phyloP scores from a whole-genome alignment of 2,329 filamentous ascomycete species.

The Verticillium dahliae region DNA sequence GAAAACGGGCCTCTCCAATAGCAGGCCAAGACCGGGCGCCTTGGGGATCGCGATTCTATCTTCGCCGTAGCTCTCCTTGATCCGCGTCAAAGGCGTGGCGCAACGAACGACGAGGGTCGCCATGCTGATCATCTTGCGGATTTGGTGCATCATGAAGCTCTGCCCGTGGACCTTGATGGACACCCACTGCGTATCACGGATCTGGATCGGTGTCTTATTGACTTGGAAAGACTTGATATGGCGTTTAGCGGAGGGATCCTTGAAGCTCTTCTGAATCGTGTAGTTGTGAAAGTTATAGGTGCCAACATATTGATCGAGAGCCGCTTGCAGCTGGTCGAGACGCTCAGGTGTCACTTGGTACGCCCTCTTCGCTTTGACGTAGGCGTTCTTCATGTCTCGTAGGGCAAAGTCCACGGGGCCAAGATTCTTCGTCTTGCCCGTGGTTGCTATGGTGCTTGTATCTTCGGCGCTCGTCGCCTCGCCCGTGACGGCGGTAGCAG shows the following conservation, averaged over 20 bases:
- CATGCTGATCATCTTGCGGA: constrained; percentile 98
- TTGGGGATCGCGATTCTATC: constrained; percentile 85
- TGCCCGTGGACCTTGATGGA: constrained; percentile 95
- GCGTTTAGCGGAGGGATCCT: constrained; percentile 78
- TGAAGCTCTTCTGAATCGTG: constrained; percentile 79
- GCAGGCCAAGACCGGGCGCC: constrained; percentile 78
- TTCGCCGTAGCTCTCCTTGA: constrained; percentile 66
- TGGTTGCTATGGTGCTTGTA: constrained; percentile 15
- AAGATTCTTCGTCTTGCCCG: constrained; percentile 30
- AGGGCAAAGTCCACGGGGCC: constrained; percentile 57
- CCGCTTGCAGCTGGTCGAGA: constrained; percentile 67
- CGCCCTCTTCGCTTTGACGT: constrained; percentile 72
- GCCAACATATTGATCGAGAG: constrained; percentile 69
- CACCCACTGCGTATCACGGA: constrained; percentile 90
- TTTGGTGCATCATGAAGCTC: constrained; percentile 99
- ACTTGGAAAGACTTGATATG: constrained; percentile 89
- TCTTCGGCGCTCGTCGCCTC: constrained; percentile 10
- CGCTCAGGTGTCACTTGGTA: constrained; percentile 75
- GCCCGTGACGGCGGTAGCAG: background rate
- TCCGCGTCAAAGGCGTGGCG: constrained; percentile 65
- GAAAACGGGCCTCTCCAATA: constrained; percentile 89
- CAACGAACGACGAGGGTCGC: constrained; percentile 77
- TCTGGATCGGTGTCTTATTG: constrained; percentile 69
- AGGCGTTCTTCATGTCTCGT: constrained; percentile 72
- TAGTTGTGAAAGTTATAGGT: constrained; percentile 97